Evolutionary conservation across 352 stramenopile genomes (phyloP).

Genomic region (Saprolegnia parasitica): DNA sequence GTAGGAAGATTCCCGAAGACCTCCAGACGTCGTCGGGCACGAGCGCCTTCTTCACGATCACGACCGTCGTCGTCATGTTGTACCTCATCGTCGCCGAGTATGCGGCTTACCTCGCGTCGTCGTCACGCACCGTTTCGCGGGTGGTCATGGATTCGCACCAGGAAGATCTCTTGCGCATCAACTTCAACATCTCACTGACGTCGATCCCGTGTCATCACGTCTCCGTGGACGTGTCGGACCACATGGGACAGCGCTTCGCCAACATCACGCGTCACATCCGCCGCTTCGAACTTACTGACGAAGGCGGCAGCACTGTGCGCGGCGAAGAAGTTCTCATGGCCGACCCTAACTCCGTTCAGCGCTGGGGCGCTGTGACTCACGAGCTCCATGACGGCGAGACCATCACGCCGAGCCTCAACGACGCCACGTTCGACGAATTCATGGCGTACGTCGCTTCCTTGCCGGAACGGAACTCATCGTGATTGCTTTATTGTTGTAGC

Average conservation of each 20-base stretch:
- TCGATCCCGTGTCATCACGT: slow-evolving; percentile 62
- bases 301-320: slow-evolving; percentile 35
- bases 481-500: neutral
- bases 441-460: slow-evolving; percentile 33
- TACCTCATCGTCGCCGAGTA: slow-evolving; percentile 55
- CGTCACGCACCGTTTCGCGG: slow-evolving; percentile 43
- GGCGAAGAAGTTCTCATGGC: slow-evolving; percentile 73
- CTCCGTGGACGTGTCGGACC: slow-evolving; percentile 74
- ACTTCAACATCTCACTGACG: slow-evolving; percentile 80
- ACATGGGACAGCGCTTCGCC: slow-evolving; percentile 67
- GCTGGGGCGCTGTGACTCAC: slow-evolving; percentile 57
- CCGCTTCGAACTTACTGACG: slow-evolving; percentile 52
- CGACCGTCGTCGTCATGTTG: slow-evolving; percentile 54
- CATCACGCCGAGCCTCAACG: slow-evolving; percentile 64
- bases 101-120: slow-evolving; percentile 41
- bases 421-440: slow-evolving; percentile 66
- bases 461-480: neutral
- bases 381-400: slow-evolving; percentile 49
- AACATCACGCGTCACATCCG: slow-evolving; percentile 80
- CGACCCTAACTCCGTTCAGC: slow-evolving; percentile 52
- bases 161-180: slow-evolving; percentile 76
- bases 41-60: slow-evolving; percentile 61
- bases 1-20: slow-evolving; percentile 72
- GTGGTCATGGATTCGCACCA: slow-evolving; percentile 71
- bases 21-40: slow-evolving; percentile 55